A percentile compares a stretch with the other conserved stretches of the same genome.
Conservation (phyloP, 805 yeast species). For the Priceomyces haplophilus region DNA sequence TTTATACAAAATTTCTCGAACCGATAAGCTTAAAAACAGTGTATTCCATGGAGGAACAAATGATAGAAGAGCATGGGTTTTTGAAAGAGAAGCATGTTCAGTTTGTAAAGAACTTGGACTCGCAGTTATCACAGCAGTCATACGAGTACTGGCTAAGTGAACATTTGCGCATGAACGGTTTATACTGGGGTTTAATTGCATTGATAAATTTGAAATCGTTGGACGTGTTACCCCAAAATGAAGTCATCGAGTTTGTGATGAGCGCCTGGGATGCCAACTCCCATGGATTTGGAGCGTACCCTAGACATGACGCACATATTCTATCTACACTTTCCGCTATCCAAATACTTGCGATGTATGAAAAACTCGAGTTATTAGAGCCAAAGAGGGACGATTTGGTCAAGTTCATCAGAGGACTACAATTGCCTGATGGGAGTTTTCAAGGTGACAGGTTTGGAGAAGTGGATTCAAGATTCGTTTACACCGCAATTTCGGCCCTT, state of each 20-base stretch:
- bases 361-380: conserved; percentile 46
- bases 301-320: conserved; percentile 85
- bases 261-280: conserved; percentile 54
- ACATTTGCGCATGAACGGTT: conserved; percentile 84
- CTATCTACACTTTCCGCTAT: conserved; percentile 82
- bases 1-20: neutral
- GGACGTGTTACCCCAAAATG: conserved; percentile 53
- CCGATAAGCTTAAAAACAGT: too few species aligned
- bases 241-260: conserved; percentile 65
- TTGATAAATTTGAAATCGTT: conserved; percentile 55
- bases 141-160: conserved; percentile 87
- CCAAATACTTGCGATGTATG: conserved; percentile 71
- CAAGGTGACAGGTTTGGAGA: conserved; percentile 92
- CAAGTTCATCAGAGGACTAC: conserved; percentile 38
- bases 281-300: conserved; percentile 91
- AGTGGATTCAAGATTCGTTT: conserved; percentile 87
- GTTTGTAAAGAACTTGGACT: conserved; percentile 35
- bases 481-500: conserved; percentile 72
- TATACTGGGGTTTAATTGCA: conserved; percentile 93
- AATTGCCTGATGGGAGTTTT: conserved; percentile 66
- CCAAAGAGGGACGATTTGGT: conserved; percentile 25
- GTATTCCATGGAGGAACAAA: too few species aligned
- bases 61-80: conserved; percentile 5
- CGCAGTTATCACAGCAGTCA: conserved; percentile 38
- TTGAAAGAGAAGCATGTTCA: conserved; percentile 29